Conservation (phyloP, 2,329 filamentous ascomycete species). For the Bipolaris bicolor region DNA sequence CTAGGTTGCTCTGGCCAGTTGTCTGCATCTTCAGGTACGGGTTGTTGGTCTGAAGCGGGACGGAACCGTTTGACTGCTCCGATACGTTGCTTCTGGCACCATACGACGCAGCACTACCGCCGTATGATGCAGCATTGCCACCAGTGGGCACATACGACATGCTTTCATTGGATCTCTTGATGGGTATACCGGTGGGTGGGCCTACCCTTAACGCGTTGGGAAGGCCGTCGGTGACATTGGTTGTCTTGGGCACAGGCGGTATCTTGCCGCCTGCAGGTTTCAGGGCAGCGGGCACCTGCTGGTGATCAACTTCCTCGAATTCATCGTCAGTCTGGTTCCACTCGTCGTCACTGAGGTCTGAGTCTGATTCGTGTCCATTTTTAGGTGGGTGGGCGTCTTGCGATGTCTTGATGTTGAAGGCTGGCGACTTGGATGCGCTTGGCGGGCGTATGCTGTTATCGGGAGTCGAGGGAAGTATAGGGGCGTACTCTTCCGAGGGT, state of each 20-base stretch:
- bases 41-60: slow-evolving; percentile 52
- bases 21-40: slow-evolving; percentile 52
- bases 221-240: slow-evolving; percentile 23
- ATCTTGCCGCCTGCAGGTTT: slow-evolving; percentile 45
- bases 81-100: slow-evolving; percentile 41
- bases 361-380: slow-evolving; percentile 30
- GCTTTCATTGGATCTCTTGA: slow-evolving; percentile 38
- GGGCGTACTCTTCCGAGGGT: slow-evolving; percentile 44
- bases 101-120: slow-evolving; percentile 37
- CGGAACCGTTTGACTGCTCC: slow-evolving; percentile 31
- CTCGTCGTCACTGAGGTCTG: slow-evolving; percentile 40
- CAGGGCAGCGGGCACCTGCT: slow-evolving; percentile 44
- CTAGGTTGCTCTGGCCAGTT: slow-evolving; percentile 46
- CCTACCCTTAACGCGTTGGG: slow-evolving; percentile 43
- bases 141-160: slow-evolving; percentile 41
- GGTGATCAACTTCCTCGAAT: slow-evolving; percentile 40
- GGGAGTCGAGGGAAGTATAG: slow-evolving; percentile 29
- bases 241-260: slow-evolving; percentile 18
- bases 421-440: slow-evolving; percentile 45
- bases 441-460: slow-evolving; percentile 38
- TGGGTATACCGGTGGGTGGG: slow-evolving; percentile 39
- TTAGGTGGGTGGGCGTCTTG: slow-evolving; percentile 35
- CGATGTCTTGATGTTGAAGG: slow-evolving; percentile 48
- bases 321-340: slow-evolving; percentile 47
- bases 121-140: slow-evolving; percentile 36